Conservation (phyloP, 768 basidiomycete species). For the Tulasnella sp. region DNA sequence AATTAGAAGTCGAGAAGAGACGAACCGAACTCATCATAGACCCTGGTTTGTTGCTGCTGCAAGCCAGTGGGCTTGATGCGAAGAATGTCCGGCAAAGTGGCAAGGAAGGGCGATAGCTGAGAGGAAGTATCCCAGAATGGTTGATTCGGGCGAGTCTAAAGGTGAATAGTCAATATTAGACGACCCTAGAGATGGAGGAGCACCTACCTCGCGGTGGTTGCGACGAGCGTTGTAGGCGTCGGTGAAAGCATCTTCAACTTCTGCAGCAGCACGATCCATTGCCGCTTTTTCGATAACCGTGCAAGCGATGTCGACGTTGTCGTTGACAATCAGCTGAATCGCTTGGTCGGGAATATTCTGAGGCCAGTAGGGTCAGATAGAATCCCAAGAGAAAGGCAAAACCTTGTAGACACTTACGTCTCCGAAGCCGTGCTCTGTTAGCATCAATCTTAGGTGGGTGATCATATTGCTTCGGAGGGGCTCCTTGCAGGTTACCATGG, state of each 20-base stretch:
- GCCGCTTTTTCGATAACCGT: slow-evolving; percentile 95
- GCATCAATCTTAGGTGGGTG: slow-evolving; percentile 79
- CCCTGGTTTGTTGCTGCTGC: slow-evolving; percentile 75
- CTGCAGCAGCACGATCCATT: slow-evolving; percentile 91
- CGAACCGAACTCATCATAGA: slow-evolving; percentile 94
- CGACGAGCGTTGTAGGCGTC: slow-evolving; percentile 80
- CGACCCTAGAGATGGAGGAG: not conserved
- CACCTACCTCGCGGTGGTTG: slow-evolving; percentile 79
- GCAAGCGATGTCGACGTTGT: slow-evolving; percentile 93
- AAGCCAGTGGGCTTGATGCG: slow-evolving; percentile 83
- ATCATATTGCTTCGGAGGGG: slow-evolving; percentile 91
- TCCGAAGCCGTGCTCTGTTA: slow-evolving; percentile 85
- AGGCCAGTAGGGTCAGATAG: slow-evolving; percentile 30
- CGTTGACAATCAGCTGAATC: slow-evolving; percentile 73
- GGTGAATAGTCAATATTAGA: not conserved
- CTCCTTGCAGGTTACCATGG: slow-evolving; percentile 97
- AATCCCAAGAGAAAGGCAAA: slow-evolving; percentile 17
- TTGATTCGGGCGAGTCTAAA: slow-evolving; percentile 65
- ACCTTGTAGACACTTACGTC: slow-evolving; percentile 59
- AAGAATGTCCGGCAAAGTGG: slow-evolving; percentile 82
- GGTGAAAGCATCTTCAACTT: slow-evolving; percentile 89
- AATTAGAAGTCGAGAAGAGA: slow-evolving; percentile 37
- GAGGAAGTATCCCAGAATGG: slow-evolving; percentile 90
- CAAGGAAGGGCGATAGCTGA: slow-evolving; percentile 67
- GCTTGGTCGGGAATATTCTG: slow-evolving; percentile 83